These are phyloP conservation scores for Penicillium argentinense DNA, from an alignment of 495 filamentous ascomycete genomes.

Conservation along the genomic window DNA sequence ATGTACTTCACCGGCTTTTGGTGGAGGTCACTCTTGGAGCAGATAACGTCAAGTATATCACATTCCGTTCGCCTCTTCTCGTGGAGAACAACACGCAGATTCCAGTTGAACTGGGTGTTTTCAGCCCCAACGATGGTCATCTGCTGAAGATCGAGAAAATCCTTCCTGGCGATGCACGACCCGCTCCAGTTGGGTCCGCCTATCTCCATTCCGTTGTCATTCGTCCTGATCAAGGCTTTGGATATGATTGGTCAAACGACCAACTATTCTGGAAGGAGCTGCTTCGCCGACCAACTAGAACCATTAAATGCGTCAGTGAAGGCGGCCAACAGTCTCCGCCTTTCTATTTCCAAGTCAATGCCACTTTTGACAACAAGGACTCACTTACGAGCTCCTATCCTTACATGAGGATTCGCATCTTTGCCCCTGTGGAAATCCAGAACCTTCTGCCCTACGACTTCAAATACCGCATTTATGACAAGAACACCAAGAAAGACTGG, in stretches of 20 bases:
- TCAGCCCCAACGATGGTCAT: slow-evolving; percentile 82
- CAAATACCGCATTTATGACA: slow-evolving; percentile 98
- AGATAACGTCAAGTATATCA: slow-evolving; percentile 98
- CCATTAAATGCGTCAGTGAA: slow-evolving; percentile 83
- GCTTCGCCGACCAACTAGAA: slow-evolving; percentile 76
- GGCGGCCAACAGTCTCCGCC: slow-evolving; percentile 71
- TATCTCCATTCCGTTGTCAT: slow-evolving; percentile 89
- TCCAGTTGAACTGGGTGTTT: slow-evolving; percentile 91
- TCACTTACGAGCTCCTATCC: slow-evolving; percentile 82
- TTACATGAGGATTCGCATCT: slow-evolving; percentile 88
- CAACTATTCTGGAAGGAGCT: slow-evolving; percentile 90
- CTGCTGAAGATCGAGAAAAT: slow-evolving; percentile 98
- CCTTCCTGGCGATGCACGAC: slow-evolving; percentile 84
- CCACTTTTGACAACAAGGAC: slow-evolving; percentile 76
- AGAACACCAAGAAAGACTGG: slow-evolving; percentile 97
- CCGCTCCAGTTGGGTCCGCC: slow-evolving; percentile 88
- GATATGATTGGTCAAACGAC: slow-evolving; percentile 90
- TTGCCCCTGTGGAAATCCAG: slow-evolving; percentile 89
- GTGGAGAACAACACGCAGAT: slow-evolving; percentile 99
- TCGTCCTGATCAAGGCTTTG: slow-evolving; percentile 93
- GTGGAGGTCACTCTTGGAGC: slow-evolving; percentile 87
- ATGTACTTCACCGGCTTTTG: slow-evolving; percentile 81
- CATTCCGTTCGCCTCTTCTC: slow-evolving; percentile 88
- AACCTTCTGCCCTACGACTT: slow-evolving; percentile 96
- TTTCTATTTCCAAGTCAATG: slow-evolving; percentile 95